These are phyloP conservation scores for Rosa multiflora DNA, from an alignment of 306 rosid species.

Conservation along the genomic window DNA sequence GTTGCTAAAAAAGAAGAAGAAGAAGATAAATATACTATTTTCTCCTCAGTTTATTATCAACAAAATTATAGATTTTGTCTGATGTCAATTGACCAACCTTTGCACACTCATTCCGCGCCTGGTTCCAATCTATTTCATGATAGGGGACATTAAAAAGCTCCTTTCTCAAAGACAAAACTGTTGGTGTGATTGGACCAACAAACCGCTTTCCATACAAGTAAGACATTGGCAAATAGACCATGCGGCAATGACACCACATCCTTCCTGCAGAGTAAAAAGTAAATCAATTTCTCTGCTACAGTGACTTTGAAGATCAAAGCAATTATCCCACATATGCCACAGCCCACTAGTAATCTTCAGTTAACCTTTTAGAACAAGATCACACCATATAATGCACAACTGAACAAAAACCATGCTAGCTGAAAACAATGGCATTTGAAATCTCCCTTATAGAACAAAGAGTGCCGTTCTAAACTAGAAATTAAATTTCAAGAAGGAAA, in stretches of 20 bases:
- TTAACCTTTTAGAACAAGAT: neutral
- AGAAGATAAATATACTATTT: neutral
- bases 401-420: neutral
- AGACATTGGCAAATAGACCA: slow-evolving; percentile 95
- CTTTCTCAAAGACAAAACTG: slow-evolving; percentile 70
- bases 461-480: neutral
- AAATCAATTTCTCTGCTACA: slow-evolving; percentile 1
- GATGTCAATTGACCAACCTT: slow-evolving; percentile 57
- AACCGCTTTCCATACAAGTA: slow-evolving; percentile 90
- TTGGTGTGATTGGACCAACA: slow-evolving; percentile 85
- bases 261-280: slow-evolving; percentile 57
- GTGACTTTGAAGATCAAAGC: neutral
- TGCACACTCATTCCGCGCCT: slow-evolving; percentile 78
- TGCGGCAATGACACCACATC: slow-evolving; percentile 97
- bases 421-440: neutral
- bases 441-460: slow-evolving; percentile 1
- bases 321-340: neutral
- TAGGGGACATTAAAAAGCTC: slow-evolving; percentile 67
- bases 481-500: neutral
- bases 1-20: neutral
- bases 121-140: slow-evolving; percentile 81
- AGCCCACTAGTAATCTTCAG: neutral
- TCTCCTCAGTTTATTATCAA: neutral
- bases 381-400: neutral
- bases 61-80: neutral